Conservation (phyloP, 2,329 filamentous ascomycete species). For the Spiromastix sp. region DNA sequence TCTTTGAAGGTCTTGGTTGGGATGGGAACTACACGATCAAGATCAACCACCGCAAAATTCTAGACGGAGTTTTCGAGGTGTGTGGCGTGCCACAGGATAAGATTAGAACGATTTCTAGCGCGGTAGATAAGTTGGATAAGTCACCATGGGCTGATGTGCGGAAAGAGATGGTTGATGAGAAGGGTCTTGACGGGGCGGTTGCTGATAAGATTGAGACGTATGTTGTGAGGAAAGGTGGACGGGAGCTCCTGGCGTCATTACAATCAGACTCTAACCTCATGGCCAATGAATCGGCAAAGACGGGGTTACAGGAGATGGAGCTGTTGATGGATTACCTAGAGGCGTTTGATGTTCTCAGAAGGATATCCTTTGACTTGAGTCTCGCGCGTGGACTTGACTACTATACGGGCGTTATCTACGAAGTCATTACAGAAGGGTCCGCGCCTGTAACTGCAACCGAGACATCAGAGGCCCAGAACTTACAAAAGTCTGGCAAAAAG, state of each 20-base stretch:
- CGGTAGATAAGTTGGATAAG: slow-evolving; percentile 95
- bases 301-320: slow-evolving; percentile 70
- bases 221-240: slow-evolving; percentile 65
- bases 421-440: slow-evolving; percentile 74
- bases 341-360: slow-evolving; percentile 60
- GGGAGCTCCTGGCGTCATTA: slow-evolving; percentile 62
- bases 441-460: slow-evolving; percentile 42
- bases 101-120: slow-evolving; percentile 79
- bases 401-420: slow-evolving; percentile 84
- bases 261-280: slow-evolving; percentile 56
- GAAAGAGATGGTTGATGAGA: slow-evolving; percentile 88
- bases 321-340: slow-evolving; percentile 74
- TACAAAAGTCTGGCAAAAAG: slow-evolving; percentile 40
- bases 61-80: slow-evolving; percentile 86
- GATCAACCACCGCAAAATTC: slow-evolving; percentile 87
- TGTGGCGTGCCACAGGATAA: slow-evolving; percentile 81
- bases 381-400: slow-evolving; percentile 87
- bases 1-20: slow-evolving; percentile 73
- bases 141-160: slow-evolving; percentile 79
- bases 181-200: slow-evolving; percentile 64
- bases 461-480: slow-evolving; percentile 26
- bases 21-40: slow-evolving; percentile 73
- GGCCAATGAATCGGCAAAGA: slow-evolving; percentile 64
- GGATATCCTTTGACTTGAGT: slow-evolving; percentile 80
- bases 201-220: slow-evolving; percentile 83